Evolutionary conservation across 352 stramenopile species (phyloP).

Genomic region (Phytophthora foliorum): DNA sequence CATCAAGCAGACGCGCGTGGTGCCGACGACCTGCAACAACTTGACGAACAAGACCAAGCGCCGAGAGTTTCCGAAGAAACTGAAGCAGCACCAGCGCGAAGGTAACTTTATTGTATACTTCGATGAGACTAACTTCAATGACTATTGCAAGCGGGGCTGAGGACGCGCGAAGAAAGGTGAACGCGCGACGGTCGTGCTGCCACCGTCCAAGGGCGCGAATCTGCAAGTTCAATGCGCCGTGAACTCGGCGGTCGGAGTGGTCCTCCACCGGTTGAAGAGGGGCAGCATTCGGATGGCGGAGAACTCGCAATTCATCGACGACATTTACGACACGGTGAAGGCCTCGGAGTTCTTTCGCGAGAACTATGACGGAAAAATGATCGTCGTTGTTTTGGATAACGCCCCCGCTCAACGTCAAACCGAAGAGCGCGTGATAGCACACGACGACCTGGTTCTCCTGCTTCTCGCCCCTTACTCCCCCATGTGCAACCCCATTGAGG

Average conservation of each 20-base stretch:
- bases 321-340: neutral
- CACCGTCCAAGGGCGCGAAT: conserved; percentile 1
- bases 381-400: conserved; percentile 8
- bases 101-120: conserved; percentile 6
- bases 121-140: conserved; percentile 7
- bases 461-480: neutral
- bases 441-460: neutral
- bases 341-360: neutral
- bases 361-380: conserved; percentile 1
- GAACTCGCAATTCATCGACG: neutral
- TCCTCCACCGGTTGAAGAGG: neutral
- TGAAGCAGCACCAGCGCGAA: neutral
- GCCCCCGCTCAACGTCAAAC: conserved; percentile 2
- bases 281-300: neutral
- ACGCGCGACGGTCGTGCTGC: neutral
- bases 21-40: conserved; percentile 1
- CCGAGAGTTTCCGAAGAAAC: neutral
- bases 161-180: conserved; percentile 1
- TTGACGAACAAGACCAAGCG: conserved; percentile 1
- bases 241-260: neutral
- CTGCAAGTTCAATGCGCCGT: neutral
- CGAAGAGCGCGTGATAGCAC: neutral
- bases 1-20: neutral
- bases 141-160: conserved; percentile 1
- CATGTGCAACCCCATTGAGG: neutral